phyloP scores from a whole-genome alignment of 306 rosid genomes.

The Clitoria ternatea region DNA sequence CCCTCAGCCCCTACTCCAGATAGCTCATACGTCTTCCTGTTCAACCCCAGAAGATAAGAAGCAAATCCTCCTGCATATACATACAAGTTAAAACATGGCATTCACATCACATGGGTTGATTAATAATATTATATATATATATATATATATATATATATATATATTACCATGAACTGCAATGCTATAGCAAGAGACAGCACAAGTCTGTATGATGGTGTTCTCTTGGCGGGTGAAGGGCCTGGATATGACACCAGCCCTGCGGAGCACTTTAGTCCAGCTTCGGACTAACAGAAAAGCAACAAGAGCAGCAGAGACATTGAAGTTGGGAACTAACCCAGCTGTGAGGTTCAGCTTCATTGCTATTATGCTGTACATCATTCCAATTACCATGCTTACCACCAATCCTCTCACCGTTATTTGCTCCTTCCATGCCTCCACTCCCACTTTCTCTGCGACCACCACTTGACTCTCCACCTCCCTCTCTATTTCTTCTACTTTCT shows the following conservation, averaged over 20 bases:
- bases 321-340: slow-evolving; percentile 60
- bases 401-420: slow-evolving; percentile 61
- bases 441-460: too few species aligned
- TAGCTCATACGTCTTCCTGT: slow-evolving; percentile 56
- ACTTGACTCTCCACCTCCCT: not conserved
- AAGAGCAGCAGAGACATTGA: slow-evolving; percentile 76
- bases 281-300: slow-evolving; percentile 53
- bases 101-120: too few species aligned
- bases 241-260: slow-evolving; percentile 41
- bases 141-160: too few species aligned
- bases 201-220: slow-evolving; percentile 75
- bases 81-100: not conserved
- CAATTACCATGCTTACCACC: slow-evolving; percentile 49
- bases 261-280: slow-evolving; percentile 52
- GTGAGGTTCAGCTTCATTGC: slow-evolving; percentile 77
- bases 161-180: slow-evolving; percentile 57
- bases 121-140: too few species aligned
- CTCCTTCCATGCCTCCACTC: slow-evolving; percentile 42
- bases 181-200: slow-evolving; percentile 67
- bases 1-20: slow-evolving; percentile 57
- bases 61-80: slow-evolving; percentile 63
- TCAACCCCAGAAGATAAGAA: slow-evolving; percentile 62
- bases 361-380: slow-evolving; percentile 53
- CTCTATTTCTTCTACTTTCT: not conserved
- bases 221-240: slow-evolving; percentile 78